phyloP scores from a whole-genome alignment of 75 land plant genomes.

The Chamaecyparis obtusa region DNA sequence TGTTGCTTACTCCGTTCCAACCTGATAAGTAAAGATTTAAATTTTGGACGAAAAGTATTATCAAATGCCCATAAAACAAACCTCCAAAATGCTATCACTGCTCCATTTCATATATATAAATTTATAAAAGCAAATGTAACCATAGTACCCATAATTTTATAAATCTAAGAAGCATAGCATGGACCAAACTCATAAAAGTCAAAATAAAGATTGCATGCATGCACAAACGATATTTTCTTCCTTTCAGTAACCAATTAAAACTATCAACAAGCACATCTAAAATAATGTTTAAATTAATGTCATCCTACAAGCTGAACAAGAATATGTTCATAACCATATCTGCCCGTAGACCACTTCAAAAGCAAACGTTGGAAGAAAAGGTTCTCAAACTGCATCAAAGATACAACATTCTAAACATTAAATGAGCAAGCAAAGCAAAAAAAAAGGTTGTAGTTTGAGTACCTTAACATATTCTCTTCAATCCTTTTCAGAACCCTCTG shows the following conservation, averaged over 20 bases:
- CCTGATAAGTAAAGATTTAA: neutral
- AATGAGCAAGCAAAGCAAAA: neutral
- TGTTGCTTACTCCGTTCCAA: neutral
- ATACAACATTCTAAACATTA: neutral
- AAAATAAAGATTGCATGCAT: neutral
- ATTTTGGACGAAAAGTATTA: neutral
- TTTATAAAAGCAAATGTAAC: neutral
- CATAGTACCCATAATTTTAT: neutral
- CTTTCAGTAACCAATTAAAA: neutral
- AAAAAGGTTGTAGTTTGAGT: neutral
- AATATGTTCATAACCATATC: neutral
- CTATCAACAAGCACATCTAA: neutral
- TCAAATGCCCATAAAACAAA: neutral
- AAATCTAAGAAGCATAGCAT: neutral
- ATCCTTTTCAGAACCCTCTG: slow-evolving; percentile 15
- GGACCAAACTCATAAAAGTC: slow-evolving; percentile 1
- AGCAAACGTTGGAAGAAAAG: neutral
- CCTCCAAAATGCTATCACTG: neutral
- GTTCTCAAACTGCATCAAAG: neutral
- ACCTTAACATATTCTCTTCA: slow-evolving; percentile 36
- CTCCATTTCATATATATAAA: neutral
- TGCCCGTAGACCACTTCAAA: neutral
- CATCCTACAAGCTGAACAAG: neutral
- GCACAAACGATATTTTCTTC: neutral
- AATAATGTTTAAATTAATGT: neutral